Percentiles rank a stretch among this genome's conserved stretches.
Conservation (phyloP, 345 rosid genomes). For the Kernera saxatilis region DNA sequence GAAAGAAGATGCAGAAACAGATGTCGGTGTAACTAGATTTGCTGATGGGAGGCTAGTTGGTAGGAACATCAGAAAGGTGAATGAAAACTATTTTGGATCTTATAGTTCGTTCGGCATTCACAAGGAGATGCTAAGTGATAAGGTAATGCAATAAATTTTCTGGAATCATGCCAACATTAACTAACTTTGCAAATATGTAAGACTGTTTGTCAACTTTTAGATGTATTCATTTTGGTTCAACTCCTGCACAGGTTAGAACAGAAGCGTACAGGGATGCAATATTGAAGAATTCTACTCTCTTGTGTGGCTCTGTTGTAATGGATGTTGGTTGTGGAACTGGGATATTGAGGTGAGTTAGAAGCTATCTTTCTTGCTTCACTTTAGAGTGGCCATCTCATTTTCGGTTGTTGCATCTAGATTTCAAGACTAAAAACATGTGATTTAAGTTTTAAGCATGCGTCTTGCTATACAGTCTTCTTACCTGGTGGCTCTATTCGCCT, state of each 20-base stretch:
- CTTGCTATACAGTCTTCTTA: not conserved
- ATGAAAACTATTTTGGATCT: conserved; percentile 80
- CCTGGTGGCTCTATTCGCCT: not conserved
- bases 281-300: conserved; percentile 70
- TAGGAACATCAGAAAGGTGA: conserved; percentile 53
- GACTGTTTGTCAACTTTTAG: not conserved
- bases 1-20: conserved; percentile 14
- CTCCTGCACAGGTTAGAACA: conserved; percentile 63
- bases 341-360: conserved; percentile 57
- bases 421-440: not conserved
- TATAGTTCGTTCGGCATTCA: conserved; percentile 89
- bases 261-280: conserved; percentile 81
- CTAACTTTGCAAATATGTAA: not conserved
- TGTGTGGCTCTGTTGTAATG: conserved; percentile 77
- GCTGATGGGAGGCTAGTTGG: conserved; percentile 34
- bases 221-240: conserved; percentile 1
- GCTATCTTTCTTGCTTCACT: not conserved
- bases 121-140: conserved; percentile 84
- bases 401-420: not conserved
- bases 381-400: not conserved
- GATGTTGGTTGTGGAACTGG: conserved; percentile 99
- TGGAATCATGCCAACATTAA: not conserved
- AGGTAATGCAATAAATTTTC: conserved; percentile 42
- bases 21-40: conserved; percentile 17
- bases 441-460: not conserved